phyloP scores from a whole-genome alignment of 1,284 basidiomycete species.

The Puccinia brachypodii region DNA sequence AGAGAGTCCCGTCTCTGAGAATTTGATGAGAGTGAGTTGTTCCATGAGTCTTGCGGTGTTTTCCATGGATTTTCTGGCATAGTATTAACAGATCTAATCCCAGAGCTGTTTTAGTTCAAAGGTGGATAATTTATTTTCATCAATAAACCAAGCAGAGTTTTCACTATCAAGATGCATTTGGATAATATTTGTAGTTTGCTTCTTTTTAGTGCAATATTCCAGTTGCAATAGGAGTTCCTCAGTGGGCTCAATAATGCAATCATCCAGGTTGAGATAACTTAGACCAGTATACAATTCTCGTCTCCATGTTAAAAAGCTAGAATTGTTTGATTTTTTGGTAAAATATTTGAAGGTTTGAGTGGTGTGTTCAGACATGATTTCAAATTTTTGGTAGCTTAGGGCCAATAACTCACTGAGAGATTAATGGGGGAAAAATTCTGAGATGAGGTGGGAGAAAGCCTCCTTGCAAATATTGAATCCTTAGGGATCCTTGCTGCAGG shows the following conservation, averaged over 20 bases:
- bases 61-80: not conserved
- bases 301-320: not conserved
- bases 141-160: not conserved
- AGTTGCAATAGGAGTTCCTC: not conserved
- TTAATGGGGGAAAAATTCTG: no score
- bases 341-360: not conserved
- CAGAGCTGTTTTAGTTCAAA: not conserved
- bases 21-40: not conserved
- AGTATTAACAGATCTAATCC: not conserved
- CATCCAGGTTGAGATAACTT: not conserved
- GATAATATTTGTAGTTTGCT: not conserved
- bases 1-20: not conserved
- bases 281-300: not conserved
- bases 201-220: not conserved
- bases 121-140: not conserved
- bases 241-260: not conserved
- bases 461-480: no score
- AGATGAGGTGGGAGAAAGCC: no score
- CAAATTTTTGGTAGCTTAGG: no score
- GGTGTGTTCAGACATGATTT: not conserved
- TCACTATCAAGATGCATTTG: not conserved
- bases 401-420: no score
- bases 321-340: not conserved
- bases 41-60: not conserved
- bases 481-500: no score